Base-by-base conservation (phyloP, 164 flowering plant genomes). In the Piper betle region DNA sequence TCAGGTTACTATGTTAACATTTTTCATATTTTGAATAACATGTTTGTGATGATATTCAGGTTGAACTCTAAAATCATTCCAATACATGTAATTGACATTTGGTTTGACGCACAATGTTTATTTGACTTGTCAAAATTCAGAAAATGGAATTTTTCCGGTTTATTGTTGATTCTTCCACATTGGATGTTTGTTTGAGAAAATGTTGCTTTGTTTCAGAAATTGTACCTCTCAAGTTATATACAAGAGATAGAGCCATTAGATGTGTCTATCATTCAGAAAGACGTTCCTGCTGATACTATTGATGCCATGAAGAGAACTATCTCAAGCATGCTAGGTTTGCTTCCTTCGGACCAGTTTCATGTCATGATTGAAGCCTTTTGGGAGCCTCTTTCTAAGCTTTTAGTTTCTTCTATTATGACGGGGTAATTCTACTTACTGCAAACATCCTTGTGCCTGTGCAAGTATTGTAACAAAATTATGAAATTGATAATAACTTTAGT, bases 271-370 rank as follows among this genome's bases (percentile, higher is more conserved):
- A 84, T 88, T 55, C 93, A 88, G 65, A 88, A 86, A 71, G 91
- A 88, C 72, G 91, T 83, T 65, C 81, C 93, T 13, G 75, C 76
- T 2, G 82, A 82, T 0, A 88, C 96, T 0, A 73, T 86, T 41
- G 96, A 86, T 82, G 96, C 96, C 52, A 84, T 88, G 84, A 88
- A 88, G 68, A 78, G 92, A 77, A 88, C 96, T 3, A 84, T 88
- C 53, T 88, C 96, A 5, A 88, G 96, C 60, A 88, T 88, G 91
- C 69, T 86, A 73, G 96, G 96, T 37, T 74, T 88, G 63, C 88
- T 88, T 69, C 96, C 96, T 18, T 88, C 96, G 1, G 83, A 81
- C 41, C 84, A 76, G 54, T 88, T 88, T 75, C 88, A 86, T 65
- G 92, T 88, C 66, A 62, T 66, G n/a, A 75, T 86, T 64, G 92